phyloP scores from a whole-genome alignment of 371 early-diverging fungal species.

The Nematocida ausubeli region DNA sequence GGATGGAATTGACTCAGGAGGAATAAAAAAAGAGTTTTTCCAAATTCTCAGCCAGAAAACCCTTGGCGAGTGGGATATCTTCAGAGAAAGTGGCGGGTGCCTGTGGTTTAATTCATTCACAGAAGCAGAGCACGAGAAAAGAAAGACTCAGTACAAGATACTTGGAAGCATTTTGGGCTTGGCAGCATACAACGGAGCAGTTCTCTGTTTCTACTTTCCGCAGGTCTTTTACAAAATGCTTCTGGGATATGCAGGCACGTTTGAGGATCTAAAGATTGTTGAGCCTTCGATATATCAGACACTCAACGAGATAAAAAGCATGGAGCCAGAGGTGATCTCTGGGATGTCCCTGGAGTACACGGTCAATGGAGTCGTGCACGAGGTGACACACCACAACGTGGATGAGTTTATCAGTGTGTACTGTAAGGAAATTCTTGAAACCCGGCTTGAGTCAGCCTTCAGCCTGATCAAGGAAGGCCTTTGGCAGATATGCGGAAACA shows the following conservation, averaged over 20 bases:
- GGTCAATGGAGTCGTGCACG: constrained; percentile 35
- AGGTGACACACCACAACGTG: constrained; percentile 72
- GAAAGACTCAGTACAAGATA: constrained; percentile 64
- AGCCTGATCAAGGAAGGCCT: constrained; percentile 81
- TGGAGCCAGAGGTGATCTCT: constrained; percentile 73
- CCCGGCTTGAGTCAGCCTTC: constrained; percentile 70
- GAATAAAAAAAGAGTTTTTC: constrained; percentile 74
- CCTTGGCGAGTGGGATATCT: constrained; percentile 62
- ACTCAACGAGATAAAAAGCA: constrained; percentile 67
- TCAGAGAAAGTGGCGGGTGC: constrained; percentile 70
- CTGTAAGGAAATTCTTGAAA: constrained; percentile 73
- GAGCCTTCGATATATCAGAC: constrained; percentile 69
- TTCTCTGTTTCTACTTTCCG: constrained; percentile 70
- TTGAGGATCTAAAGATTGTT: constrained; percentile 72
- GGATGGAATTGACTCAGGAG: constrained; percentile 75
- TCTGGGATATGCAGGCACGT: constrained; percentile 70
- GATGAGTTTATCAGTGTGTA: constrained; percentile 73
- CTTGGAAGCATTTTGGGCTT: constrained; percentile 74
- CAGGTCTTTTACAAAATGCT: constrained; percentile 74
- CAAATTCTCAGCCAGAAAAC: constrained; percentile 70
- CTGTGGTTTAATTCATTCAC: constrained; percentile 70
- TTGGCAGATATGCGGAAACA: constrained; percentile 73
- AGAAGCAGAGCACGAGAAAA: constrained; percentile 67
- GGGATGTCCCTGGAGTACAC: constrained; percentile 70
- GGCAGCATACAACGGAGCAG: constrained; percentile 74